phyloP scores from a whole-genome alignment of 495 filamentous ascomycete genomes.

The Trichoderma parareesei region DNA sequence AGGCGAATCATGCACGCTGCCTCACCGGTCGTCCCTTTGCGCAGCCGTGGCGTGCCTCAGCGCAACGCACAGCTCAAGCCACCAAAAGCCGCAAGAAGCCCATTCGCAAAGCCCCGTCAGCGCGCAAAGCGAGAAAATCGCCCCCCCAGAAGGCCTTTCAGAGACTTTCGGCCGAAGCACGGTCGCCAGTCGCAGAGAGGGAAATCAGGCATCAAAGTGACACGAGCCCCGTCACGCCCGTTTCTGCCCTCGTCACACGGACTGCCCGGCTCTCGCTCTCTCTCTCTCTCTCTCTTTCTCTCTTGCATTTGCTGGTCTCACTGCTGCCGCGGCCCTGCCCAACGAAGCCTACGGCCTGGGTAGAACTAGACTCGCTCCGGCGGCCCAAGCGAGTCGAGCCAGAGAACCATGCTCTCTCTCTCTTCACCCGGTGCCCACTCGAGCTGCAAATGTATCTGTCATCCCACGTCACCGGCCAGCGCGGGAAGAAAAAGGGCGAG shows the following conservation, averaged over 20 bases:
- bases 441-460: neutral
- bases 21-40: neutral
- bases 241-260: neutral
- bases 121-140: no score
- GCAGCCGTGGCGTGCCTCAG: neutral
- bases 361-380: neutral
- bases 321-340: neutral
- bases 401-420: neutral
- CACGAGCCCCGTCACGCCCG: neutral
- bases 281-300: no score
- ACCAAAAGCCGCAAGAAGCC: neutral
- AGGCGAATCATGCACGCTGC: neutral
- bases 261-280: neutral
- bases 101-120: no score
- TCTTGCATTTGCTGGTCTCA: neutral
- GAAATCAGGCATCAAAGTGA: conserved; percentile 8
- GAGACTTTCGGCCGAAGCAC: no score
- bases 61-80: neutral
- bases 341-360: no score
- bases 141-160: no score
- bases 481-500: neutral
- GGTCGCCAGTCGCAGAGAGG: neutral
- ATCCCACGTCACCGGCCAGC: neutral
- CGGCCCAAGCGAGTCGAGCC: conserved; percentile 6
- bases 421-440: neutral